These are phyloP conservation scores for Aquilaria malaccensis DNA, from an alignment of 345 rosid genomes.

Conservation along the genomic window DNA sequence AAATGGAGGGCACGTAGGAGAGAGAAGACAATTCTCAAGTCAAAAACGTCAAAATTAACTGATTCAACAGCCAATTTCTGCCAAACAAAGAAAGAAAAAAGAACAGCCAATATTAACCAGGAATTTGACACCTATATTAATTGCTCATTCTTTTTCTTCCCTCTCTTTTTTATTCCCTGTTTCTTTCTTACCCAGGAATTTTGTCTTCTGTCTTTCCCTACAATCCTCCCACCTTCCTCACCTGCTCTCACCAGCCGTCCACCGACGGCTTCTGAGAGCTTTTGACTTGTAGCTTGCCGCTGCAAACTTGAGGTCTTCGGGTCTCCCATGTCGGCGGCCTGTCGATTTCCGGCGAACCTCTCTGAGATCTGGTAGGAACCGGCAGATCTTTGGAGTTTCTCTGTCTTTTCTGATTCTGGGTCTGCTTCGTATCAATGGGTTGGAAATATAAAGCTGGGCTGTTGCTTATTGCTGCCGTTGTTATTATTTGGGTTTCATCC, in stretches of 20 bases:
- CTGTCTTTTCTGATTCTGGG: constrained; percentile 12
- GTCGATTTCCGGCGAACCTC: neutral
- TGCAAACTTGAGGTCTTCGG: neutral
- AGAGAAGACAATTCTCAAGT: neutral
- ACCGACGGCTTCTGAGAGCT: neutral
- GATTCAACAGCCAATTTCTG: no score
- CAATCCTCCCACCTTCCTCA: constrained; percentile 4
- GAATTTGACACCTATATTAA: no score
- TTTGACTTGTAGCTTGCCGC: no score
- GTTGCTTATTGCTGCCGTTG: constrained; percentile 81
- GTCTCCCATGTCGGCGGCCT: constrained; percentile 14
- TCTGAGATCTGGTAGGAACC: constrained; percentile 18
- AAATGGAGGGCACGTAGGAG: constrained; percentile 1
- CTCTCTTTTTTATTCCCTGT: neutral
- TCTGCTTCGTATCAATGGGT: constrained; percentile 37
- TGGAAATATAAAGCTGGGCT: constrained; percentile 88
- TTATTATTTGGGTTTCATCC: constrained; percentile 85
- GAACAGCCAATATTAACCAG: no score
- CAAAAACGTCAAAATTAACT: neutral
- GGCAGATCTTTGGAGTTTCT: constrained; percentile 30
- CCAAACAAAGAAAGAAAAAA: no score
- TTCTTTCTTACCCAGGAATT: neutral
- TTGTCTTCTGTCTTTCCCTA: constrained; percentile 3
- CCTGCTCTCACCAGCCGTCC: constrained; percentile 7
- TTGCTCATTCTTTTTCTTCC: neutral